These are phyloP conservation scores for Jaminaea rosea DNA, from an alignment of 1,284 basidiomycete species.

Conservation along the genomic window DNA sequence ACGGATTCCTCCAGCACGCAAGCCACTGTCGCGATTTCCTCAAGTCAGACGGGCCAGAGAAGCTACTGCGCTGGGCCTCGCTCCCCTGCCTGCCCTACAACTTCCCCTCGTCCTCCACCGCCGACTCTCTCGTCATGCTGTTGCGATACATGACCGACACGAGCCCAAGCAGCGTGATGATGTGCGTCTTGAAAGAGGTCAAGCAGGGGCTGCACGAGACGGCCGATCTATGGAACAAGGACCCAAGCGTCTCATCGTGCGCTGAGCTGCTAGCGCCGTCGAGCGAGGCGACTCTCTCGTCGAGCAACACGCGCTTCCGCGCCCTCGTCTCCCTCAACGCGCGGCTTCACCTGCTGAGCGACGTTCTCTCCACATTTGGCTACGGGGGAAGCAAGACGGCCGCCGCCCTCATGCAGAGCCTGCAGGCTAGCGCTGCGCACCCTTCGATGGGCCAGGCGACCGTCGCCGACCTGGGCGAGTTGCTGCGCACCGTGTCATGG, in stretches of 20 bases:
- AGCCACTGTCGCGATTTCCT: conserved; percentile 85
- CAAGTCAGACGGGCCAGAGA: conserved; percentile 64
- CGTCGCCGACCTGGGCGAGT: conserved; percentile 64
- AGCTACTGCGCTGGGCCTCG: conserved; percentile 66
- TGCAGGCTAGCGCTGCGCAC: conserved; percentile 55
- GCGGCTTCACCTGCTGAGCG: conserved; percentile 72
- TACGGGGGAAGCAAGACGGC: conserved; percentile 73
- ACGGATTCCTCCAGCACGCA: conserved; percentile 82
- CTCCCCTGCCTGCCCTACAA: conserved; percentile 83
- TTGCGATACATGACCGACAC: conserved; percentile 81
- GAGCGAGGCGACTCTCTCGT: conserved; percentile 50
- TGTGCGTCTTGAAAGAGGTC: conserved; percentile 64
- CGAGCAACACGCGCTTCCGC: conserved; percentile 64
- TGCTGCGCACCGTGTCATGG: conserved; percentile 78
- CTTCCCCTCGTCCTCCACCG: conserved; percentile 71
- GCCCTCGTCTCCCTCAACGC: conserved; percentile 68
- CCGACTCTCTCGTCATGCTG: conserved; percentile 75
- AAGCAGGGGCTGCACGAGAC: conserved; percentile 64
- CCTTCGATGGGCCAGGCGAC: conserved; percentile 52
- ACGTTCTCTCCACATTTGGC: conserved; percentile 76
- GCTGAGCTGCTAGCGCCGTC: conserved; percentile 4
- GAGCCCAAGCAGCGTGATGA: conserved; percentile 66
- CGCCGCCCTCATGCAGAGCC: conserved; percentile 63
- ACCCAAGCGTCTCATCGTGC: not conserved
- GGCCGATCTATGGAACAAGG: conserved; percentile 59